Evolutionary conservation across 1,139 yeast species (phyloP).

Genomic region (Lodderomyces jiufengensis): DNA sequence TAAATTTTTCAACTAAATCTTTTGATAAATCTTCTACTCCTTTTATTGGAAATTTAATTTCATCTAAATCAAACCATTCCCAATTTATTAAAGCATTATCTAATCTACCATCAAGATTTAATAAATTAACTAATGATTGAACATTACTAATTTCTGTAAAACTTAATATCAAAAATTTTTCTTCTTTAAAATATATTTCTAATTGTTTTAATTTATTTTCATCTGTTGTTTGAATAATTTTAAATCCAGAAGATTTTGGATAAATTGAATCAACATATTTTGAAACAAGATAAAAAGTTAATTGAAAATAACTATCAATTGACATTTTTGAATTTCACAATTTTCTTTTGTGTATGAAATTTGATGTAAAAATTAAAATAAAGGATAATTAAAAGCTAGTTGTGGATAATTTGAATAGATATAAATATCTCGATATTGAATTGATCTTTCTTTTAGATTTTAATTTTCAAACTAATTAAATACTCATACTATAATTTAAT

Average conservation of each 20-base stretch:
- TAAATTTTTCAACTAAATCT: slow-evolving; percentile 24
- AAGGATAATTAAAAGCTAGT: too few relatives aligned
- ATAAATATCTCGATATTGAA: too few relatives aligned
- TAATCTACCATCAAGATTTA: slow-evolving; percentile 16
- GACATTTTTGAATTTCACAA: slow-evolving; percentile 1
- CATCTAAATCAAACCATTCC: slow-evolving; percentile 19
- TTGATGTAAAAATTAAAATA: too few relatives aligned
- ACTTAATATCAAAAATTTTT: slow-evolving; percentile 13
- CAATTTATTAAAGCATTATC: slow-evolving; percentile 25
- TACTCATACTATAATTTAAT: too few relatives aligned
- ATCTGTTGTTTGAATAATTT: slow-evolving; percentile 8
- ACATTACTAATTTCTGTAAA: slow-evolving; percentile 12
- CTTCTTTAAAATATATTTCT: slow-evolving; percentile 11
- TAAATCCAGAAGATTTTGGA: slow-evolving; percentile 9
- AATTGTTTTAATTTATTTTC: slow-evolving; percentile 13
- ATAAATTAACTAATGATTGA: slow-evolving; percentile 14
- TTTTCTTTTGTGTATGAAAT: too few relatives aligned
- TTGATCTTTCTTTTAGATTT: too few relatives aligned
- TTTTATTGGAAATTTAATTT: slow-evolving; percentile 24
- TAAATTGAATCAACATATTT: slow-evolving; percentile 23
- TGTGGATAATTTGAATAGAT: too few relatives aligned
- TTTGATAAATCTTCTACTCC: slow-evolving; percentile 17
- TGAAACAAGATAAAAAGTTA: slow-evolving; percentile 24
- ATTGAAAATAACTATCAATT: slow-evolving; percentile 22
- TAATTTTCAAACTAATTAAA: too few relatives aligned